Evolutionary conservation across 768 basidiomycete genomes (phyloP).

Genomic region (Multifurca ochricompacta): DNA sequence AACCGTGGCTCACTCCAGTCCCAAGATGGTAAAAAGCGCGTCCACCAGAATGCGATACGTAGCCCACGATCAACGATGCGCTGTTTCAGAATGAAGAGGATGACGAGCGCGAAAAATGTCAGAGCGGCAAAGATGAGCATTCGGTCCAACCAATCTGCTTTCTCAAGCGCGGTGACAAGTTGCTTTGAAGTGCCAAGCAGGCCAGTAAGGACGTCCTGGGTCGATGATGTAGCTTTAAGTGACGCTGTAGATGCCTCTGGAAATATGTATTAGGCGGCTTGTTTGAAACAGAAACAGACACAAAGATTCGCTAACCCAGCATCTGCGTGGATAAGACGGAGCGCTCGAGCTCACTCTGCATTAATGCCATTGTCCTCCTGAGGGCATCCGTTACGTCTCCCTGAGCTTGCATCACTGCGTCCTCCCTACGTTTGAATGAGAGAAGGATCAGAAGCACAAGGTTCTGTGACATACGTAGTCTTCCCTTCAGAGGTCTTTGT

Average conservation of each 20-base stretch:
- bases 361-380: slow-evolving; percentile 71
- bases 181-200: slow-evolving; percentile 74
- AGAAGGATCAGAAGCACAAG: background rate
- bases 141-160: slow-evolving; percentile 88
- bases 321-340: slow-evolving; percentile 82
- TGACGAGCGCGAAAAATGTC: slow-evolving; percentile 74
- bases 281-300: background rate
- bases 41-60: slow-evolving; percentile 84
- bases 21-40: slow-evolving; percentile 50
- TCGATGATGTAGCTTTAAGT: slow-evolving; percentile 61
- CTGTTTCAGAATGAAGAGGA: slow-evolving; percentile 83
- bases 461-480: slow-evolving; percentile 41
- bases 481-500: slow-evolving; percentile 49
- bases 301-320: slow-evolving; percentile 46
- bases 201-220: slow-evolving; percentile 67
- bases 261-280: background rate
- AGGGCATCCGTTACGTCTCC: slow-evolving; percentile 84
- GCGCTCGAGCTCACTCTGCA: slow-evolving; percentile 89
- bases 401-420: slow-evolving; percentile 82
- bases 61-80: slow-evolving; percentile 75
- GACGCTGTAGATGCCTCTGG: slow-evolving; percentile 74
- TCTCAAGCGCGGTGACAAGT: slow-evolving; percentile 81
- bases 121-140: slow-evolving; percentile 76
- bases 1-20: background rate
- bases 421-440: slow-evolving; percentile 45